These are phyloP conservation scores for Fusarium udum DNA, from an alignment of 2,329 filamentous ascomycete species.

Conservation along the genomic window DNA sequence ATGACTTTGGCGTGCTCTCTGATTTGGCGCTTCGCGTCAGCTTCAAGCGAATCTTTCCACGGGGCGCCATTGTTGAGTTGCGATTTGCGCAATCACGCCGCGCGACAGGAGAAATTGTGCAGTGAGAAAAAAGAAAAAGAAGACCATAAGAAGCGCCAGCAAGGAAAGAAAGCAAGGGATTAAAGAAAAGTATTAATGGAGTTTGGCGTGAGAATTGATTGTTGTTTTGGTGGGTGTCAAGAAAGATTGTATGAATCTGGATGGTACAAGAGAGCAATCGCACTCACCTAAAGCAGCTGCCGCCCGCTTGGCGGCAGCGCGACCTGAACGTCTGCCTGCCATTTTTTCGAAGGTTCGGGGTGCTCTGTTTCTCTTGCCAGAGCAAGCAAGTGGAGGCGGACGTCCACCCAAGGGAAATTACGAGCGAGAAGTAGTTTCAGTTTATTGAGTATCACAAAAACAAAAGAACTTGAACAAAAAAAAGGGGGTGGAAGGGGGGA, in stretches of 20 bases:
- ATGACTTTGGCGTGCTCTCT: conserved; percentile 56
- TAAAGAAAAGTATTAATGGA: background rate
- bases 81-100: conserved; percentile 14
- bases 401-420: conserved; percentile 28
- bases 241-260: conserved; percentile 7
- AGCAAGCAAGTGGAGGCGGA: conserved; percentile 26
- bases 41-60: conserved; percentile 46
- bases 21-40: conserved; percentile 46
- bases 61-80: conserved; percentile 40
- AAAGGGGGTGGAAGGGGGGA: conserved; percentile 5
- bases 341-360: conserved; percentile 36
- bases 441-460: conserved; percentile 29
- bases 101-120: conserved; percentile 3
- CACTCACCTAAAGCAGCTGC: conserved; percentile 62
- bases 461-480: conserved; percentile 3
- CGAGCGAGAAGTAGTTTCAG: conserved; percentile 18
- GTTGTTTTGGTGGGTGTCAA: conserved; percentile 5
- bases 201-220: background rate
- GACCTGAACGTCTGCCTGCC: conserved; percentile 60
- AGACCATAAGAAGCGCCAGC: background rate
- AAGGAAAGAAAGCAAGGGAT: background rate
- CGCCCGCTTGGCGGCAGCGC: conserved; percentile 63
- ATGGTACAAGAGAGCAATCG: conserved; percentile 14
- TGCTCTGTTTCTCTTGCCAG: conserved; percentile 10
- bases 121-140: background rate